Base-by-base conservation (phyloP, 208 protist genomes). In the Naegleria gruberi region DNA sequence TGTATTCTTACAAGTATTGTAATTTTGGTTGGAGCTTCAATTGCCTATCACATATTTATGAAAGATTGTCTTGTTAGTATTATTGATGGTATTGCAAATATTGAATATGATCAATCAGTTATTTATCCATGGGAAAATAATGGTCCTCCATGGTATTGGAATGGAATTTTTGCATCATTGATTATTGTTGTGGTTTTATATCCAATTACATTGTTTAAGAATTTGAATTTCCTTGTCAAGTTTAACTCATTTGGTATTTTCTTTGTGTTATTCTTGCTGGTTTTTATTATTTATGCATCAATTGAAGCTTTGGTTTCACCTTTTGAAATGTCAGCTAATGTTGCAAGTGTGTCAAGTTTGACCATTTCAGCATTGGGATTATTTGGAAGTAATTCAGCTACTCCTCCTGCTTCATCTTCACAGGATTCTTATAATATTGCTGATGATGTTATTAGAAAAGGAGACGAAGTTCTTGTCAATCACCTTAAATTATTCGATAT, bases 231-330 rank as follows among this genome's bases (percentile, higher is more conserved):
- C 6, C 55, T 87, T 10, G 44, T 19, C 7, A 87, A 87, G 55
- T 55, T 87, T 40, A 87, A 87, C 40, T 87, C 83, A 55, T 87
- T 87, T n/a, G 83, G 83, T 30, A 41, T 87, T n/a, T 87, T 87
- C 34, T 87, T 87, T 41, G 83, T 87, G 1, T 40, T 87, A 23
- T 46, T 46, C 40, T 55, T 55, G 23, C 19, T 87, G 7, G 7
- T 55, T 5, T 87, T 87, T 51, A 87, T 87, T 87, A 40, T 87
- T n/a, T 87, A 87, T 87, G 19, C 83, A 34, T 41, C 43, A 15
- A 87, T 34, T 46, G 26, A 55, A 40, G 43, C 12, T 17, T 40
- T 87, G 23, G n/a, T 55, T 46, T 10, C 34, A 44, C 83, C 83
- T 41, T 45, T 42, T 45, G 26, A 34, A 10, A 55, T 23, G 51